Conservation (phyloP, 768 basidiomycete species). For the Kwoniella botswanensis region DNA sequence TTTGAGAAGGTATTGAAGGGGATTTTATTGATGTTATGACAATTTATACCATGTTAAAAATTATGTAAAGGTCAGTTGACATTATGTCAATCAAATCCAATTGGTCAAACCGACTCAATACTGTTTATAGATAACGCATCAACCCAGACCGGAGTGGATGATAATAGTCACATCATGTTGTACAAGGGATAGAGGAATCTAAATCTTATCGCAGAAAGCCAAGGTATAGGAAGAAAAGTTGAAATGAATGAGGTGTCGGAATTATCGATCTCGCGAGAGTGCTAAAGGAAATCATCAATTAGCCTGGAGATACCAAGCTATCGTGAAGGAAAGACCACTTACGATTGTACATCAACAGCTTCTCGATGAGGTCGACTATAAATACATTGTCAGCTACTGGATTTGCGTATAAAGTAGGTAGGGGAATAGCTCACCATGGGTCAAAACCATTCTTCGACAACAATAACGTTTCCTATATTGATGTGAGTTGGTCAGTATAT, state of each 20-base stretch:
- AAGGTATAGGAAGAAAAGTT: not conserved
- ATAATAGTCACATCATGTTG: conserved; percentile 16
- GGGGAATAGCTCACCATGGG: conserved; percentile 64
- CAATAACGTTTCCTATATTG: conserved; percentile 76
- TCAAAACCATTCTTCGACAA: conserved; percentile 94
- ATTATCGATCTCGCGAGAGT: conserved; percentile 29
- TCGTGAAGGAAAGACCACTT: conserved; percentile 54
- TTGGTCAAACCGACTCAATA: too few species aligned
- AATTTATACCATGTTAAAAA: not conserved
- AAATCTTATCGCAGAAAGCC: conserved; percentile 1
- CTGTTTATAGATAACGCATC: too few species aligned
- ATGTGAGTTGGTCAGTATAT: not conserved
- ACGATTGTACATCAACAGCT: conserved; percentile 96
- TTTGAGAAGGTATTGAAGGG: conserved; percentile 29
- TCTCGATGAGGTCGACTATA: conserved; percentile 90
- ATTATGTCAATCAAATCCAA: too few species aligned
- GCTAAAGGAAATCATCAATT: not conserved
- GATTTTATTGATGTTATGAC: not conserved
- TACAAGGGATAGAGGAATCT: conserved; percentile 10
- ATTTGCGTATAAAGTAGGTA: not conserved
- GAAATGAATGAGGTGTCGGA: not conserved
- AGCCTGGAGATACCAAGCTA: not conserved
- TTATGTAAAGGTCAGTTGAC: not conserved
- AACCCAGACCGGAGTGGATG: too few species aligned
- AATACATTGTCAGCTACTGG: conserved; percentile 19